A percentile compares a stretch with the other conserved stretches of the same genome.
These are phyloP conservation scores for Erythrobasidium hasegawianum DNA, from an alignment of 1,284 basidiomycete species.

Conservation along the genomic window DNA sequence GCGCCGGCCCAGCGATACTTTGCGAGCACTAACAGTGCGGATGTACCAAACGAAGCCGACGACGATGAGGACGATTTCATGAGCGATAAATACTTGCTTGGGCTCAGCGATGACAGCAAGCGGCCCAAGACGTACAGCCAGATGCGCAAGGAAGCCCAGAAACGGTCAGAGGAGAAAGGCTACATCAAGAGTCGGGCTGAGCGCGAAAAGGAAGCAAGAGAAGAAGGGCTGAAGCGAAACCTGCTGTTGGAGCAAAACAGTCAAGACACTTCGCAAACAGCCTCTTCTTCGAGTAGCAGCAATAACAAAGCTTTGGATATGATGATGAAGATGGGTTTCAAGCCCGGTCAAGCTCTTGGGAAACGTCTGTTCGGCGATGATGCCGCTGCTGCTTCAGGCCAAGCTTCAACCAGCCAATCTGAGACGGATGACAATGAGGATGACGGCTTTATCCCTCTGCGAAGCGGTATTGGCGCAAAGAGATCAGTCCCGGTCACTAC, in stretches of 20 bases:
- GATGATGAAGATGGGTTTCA: conserved; percentile 46
- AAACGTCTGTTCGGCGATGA: conserved; percentile 7
- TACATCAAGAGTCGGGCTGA: conserved; percentile 27
- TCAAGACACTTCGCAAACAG: too few species aligned
- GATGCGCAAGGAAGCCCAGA: conserved; percentile 32
- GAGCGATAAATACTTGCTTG: conserved; percentile 28
- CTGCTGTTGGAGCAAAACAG: too few species aligned
- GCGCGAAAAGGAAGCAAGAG: conserved; percentile 31
- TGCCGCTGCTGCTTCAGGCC: background rate
- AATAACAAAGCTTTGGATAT: conserved; percentile 39
- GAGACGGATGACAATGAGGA: conserved; percentile 4
- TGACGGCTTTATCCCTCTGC: conserved; percentile 3
- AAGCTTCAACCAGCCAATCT: background rate
- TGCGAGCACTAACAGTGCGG: background rate
- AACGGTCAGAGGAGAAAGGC: conserved; percentile 20
- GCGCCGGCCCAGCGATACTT: conserved; percentile 25
- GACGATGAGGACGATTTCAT: conserved; percentile 36
- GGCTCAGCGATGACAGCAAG: conserved; percentile 2
- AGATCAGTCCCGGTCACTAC: background rate
- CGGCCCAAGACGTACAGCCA: conserved; percentile 29
- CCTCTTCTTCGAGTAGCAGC: background rate
- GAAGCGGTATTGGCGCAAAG: background rate
- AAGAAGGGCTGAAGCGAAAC: conserved; percentile 36
- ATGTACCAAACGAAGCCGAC: conserved; percentile 2
- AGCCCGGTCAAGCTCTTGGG: conserved; percentile 44